Evolutionary conservation across 75 land plant species (phyloP), one percentile per base, ranked within the genome.

Genomic region (Chamaecyparis obtusa): DNA sequence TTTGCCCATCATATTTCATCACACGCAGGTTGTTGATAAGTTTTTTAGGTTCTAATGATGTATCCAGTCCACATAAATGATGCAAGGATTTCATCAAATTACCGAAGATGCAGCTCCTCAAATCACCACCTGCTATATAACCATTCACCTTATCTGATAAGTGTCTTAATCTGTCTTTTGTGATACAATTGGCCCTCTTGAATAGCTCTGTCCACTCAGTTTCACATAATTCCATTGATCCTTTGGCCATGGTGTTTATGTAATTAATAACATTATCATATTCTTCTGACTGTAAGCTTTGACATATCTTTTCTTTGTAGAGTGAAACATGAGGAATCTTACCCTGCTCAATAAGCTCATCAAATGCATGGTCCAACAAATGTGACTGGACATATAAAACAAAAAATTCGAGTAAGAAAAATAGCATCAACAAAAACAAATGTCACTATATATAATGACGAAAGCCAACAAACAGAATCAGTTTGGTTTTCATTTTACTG

Each of bases 321-420:
- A 92, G 71, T 43, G 91, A 87, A 7, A 60, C 19, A 75, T 89
- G 85, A 83, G 96, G 96, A 64, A 93, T 87, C 56, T 92, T 92
- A 85, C 92, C 96, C 56, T 91, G 89, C 84, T 93, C 93, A 83
- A 93, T 44, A 39, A 88, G 84, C 39, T 69, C 19, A 43, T 94
- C 93, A 93, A 94, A 93, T 64, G 93, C 93, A 93, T 94, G 96
- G 84, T 94, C 94, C 77, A 94, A 84, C 57, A 94, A 86, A 92
- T 92, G 86, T 51, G 87, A 88, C 96, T 93, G 88, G 88, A 90
- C 13, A 44, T 24, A 71, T 10, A 14, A 57, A 35, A 16, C 15
- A 54, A 49, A 15, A 86, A 77, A 82, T 39, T 82, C 49, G 9
- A 11, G 83, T 81, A 2, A 81, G 83, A 81, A n/a, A 44, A 27